phyloP scores from a whole-genome alignment of 441 rosid genomes.

The Euphorbia schlechtendalii region DNA sequence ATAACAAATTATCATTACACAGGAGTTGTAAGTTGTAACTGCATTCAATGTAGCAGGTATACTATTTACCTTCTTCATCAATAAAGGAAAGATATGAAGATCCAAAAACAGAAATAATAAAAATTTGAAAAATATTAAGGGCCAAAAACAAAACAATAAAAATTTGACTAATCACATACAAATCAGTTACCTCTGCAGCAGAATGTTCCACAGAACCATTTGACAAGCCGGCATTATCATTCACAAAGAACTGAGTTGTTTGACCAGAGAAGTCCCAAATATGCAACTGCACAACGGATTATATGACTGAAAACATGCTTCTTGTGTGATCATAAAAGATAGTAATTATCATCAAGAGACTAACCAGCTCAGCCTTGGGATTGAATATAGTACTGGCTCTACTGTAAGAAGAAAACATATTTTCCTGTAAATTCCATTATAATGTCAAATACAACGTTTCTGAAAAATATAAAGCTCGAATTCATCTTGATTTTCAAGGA shows the following conservation, averaged over 20 bases:
- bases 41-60: neutral
- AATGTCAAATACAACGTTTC: slow-evolving; percentile 17
- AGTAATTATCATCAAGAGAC: slow-evolving; percentile 12
- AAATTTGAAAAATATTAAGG: too few species aligned
- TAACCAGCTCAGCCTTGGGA: slow-evolving; percentile 36
- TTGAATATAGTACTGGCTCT: slow-evolving; percentile 48
- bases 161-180: neutral
- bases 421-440: slow-evolving; percentile 42
- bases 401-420: slow-evolving; percentile 28
- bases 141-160: neutral
- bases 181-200: slow-evolving; percentile 37
- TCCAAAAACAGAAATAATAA: too few species aligned
- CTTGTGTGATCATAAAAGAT: neutral
- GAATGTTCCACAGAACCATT: slow-evolving; percentile 25
- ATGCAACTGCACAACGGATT: slow-evolving; percentile 36
- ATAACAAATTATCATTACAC: neutral
- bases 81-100: neutral
- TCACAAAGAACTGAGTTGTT: slow-evolving; percentile 39
- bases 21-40: neutral
- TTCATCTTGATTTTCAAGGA: neutral
- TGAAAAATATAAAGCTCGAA: neutral
- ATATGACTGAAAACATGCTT: slow-evolving; percentile 5
- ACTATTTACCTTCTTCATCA: neutral
- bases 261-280: slow-evolving; percentile 70
- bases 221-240: slow-evolving; percentile 26